Conservation (phyloP, 257 asterid species). For the Craterostigma plantagineum region DNA sequence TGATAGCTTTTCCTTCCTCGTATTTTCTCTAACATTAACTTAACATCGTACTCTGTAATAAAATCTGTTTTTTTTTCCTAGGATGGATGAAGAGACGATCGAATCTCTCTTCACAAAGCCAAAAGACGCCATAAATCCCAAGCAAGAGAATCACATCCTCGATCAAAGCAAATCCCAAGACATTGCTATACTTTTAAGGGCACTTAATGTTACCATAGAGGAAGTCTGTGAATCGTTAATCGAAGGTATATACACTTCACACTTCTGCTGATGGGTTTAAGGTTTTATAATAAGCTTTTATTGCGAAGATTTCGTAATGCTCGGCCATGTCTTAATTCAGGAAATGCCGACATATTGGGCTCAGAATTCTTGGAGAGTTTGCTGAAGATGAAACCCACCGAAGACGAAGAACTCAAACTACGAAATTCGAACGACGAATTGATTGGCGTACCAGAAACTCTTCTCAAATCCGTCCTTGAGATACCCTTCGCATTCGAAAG, state of each 20-base stretch:
- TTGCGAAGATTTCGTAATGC: not conserved
- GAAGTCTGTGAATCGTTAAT: conserved; percentile 75
- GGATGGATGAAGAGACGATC: too few species aligned
- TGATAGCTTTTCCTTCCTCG: too few species aligned
- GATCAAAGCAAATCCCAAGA: conserved; percentile 57
- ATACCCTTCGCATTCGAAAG: conserved; percentile 73
- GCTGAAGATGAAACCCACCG: conserved; percentile 69
- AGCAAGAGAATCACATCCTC: conserved; percentile 12
- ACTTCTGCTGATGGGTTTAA: not conserved
- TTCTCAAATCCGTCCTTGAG: conserved; percentile 53
- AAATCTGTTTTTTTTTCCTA: too few species aligned
- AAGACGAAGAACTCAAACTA: conserved; percentile 51
- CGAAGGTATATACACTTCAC: conserved; percentile 30
- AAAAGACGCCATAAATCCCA: not conserved
- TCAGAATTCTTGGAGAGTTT: conserved; percentile 60
- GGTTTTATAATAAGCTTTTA: not conserved
- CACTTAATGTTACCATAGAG: conserved; percentile 47
- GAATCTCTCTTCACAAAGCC: not conserved
- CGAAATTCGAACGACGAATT: conserved; percentile 33
- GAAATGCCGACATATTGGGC: conserved; percentile 49
- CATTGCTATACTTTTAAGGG: conserved; percentile 55
- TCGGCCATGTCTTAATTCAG: conserved; percentile 12
- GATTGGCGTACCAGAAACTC: conserved; percentile 23
- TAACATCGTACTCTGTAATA: too few species aligned
- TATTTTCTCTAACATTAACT: too few species aligned